Base-by-base conservation (phyloP, 2,329 filamentous ascomycete species). In the Dactylellina sp. region DNA sequence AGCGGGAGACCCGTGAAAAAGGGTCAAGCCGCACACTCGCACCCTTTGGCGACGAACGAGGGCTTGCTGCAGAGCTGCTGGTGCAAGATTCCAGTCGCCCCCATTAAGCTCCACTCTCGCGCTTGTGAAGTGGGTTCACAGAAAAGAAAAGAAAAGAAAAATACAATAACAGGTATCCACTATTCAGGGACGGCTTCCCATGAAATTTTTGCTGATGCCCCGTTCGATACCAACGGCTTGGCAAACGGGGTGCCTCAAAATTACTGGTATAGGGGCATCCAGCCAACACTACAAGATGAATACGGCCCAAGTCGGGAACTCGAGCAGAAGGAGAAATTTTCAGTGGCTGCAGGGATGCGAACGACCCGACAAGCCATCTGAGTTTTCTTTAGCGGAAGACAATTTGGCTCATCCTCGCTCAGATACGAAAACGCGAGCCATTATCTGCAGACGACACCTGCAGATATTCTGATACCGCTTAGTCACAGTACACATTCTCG, bases 151-250 rank as follows among this genome's bases (percentile, higher is more conserved):
- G 64, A 32, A 32, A 32, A n/a, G n/a, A n/a, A n/a, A 9, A 32
- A 5, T 32, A 32, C 9, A 32, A 32, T 32, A 32, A 74, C 53
- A 53, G 55, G 70, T 74, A 37, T 25, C 70, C 70, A 74, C 70
- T 74, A 66, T 74, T 40, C 70, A 71, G 65, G 65, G 65, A 74
- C 70, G 47, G 55, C 55, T 66, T 62, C 40, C 55, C 42, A 25
- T 49, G 40, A 61, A 37, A 57, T 55, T 57, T 61, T 62, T 25
- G 56, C 16, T 56, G 12, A n/a, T 71, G 52, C 57, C 46, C 56
- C 62, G 53, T 72, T 59, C 50, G 53, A 60, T 70, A 60, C 32
- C 56, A 52, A 49, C 46, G 37, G 46, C 56, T 61, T 60, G 49
- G 47, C 55, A 49, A 61, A 61, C 40, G 47, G 35, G 35, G 44